These are phyloP conservation scores for Lactarius sanguifluus DNA, from an alignment of 768 basidiomycete species.

Conservation along the genomic window DNA sequence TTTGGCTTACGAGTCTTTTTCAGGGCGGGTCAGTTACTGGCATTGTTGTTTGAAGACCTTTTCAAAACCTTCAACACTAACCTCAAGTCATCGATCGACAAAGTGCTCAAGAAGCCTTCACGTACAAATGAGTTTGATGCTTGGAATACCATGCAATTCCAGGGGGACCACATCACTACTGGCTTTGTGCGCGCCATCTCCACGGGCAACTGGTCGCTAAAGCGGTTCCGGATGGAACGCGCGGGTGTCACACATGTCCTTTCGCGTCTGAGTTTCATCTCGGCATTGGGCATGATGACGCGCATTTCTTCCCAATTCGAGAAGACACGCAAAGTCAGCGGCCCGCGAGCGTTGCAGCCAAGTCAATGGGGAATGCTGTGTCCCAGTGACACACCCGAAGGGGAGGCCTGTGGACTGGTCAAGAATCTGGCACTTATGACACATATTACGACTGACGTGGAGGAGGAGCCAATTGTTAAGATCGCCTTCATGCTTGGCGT, in stretches of 20 bases:
- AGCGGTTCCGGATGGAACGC: conserved; percentile 99
- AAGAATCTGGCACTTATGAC: conserved; percentile 99
- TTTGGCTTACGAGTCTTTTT: conserved; percentile 3
- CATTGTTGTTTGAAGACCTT: conserved; percentile 94
- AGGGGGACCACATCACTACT: conserved; percentile 93
- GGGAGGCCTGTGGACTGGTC: conserved; percentile 97
- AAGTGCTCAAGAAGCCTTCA: conserved; percentile 93
- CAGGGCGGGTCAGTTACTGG: conserved; percentile 94
- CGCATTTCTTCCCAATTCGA: conserved; percentile 98
- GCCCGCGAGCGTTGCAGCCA: conserved; percentile 94
- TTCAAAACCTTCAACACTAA: conserved; percentile 99
- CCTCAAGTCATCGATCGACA: conserved; percentile 93
- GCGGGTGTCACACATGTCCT: conserved; percentile 98
- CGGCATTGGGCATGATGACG: conserved; percentile 99
- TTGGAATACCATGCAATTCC: conserved; percentile 90
- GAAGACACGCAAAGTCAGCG: conserved; percentile 98
- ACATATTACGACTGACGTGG: conserved; percentile 98
- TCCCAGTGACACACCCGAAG: conserved; percentile 98
- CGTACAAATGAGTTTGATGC: conserved; percentile 95
- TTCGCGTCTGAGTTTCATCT: conserved; percentile 92
- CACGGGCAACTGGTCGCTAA: conserved; percentile 98
- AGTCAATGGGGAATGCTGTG: conserved; percentile 99
- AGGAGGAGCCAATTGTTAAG: conserved; percentile 89
- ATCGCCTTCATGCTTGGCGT: conserved; percentile 95
- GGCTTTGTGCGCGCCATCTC: conserved; percentile 97